These are phyloP conservation scores for Hypoxylon sp. DNA, from an alignment of 2,329 filamentous ascomycete genomes.

Conservation along the genomic window DNA sequence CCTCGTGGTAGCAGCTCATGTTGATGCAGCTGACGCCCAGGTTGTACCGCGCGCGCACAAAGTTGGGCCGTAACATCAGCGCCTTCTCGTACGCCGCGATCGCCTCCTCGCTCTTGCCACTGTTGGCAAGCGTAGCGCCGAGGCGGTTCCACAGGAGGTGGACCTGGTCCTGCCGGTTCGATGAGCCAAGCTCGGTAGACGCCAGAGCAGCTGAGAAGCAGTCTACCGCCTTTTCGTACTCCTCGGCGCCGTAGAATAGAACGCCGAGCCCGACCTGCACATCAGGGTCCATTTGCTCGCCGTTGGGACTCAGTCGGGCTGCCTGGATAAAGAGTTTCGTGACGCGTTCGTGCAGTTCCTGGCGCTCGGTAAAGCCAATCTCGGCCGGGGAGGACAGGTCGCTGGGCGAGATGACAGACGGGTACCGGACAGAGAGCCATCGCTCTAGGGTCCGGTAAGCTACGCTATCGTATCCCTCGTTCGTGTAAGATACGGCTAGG, in stretches of 20 bases:
- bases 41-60: constrained; percentile 96
- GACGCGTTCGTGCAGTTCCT: constrained; percentile 87
- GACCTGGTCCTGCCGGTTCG: constrained; percentile 84
- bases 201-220: constrained; percentile 94
- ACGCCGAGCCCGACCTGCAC: constrained; percentile 97
- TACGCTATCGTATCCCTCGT: constrained; percentile 97
- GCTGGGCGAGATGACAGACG: constrained; percentile 75
- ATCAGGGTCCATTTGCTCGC: constrained; percentile 96
- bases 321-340: constrained; percentile 91
- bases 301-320: constrained; percentile 88
- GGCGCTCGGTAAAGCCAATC: constrained; percentile 92
- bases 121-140: constrained; percentile 94
- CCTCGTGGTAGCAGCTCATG: constrained; percentile 92
- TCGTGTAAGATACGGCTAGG: constrained; percentile 94
- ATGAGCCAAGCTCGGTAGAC: constrained; percentile 81
- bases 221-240: constrained; percentile 98
- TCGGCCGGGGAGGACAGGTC: constrained; percentile 79
- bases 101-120: constrained; percentile 90
- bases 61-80: constrained; percentile 89
- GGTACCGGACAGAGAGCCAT: constrained; percentile 96
- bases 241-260: constrained; percentile 95
- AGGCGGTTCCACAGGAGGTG: constrained; percentile 98
- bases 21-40: constrained; percentile 97
- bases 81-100: constrained; percentile 97
- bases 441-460: constrained; percentile 96